A percentile compares a stretch with the other conserved stretches of the same genome.
Conservation (phyloP, 768 basidiomycete genomes). For the Kwoniella pini region DNA sequence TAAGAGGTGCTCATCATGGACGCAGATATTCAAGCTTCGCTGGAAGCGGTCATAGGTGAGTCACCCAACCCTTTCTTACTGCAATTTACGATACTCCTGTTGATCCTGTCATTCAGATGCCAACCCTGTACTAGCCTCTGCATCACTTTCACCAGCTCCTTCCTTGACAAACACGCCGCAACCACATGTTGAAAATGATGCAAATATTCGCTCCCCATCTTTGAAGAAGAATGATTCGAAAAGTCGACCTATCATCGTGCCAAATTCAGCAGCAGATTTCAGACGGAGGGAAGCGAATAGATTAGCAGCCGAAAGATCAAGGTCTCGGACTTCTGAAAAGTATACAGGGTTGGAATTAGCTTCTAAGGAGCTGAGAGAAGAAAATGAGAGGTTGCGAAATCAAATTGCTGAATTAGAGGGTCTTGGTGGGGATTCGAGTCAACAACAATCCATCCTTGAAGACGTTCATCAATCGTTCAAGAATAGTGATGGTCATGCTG, state of each 20-base stretch:
- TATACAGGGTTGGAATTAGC: conserved; percentile 33
- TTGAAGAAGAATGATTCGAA: not conserved
- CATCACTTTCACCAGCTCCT: conserved; percentile 1
- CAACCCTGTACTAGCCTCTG: not conserved
- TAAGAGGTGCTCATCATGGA: not conserved
- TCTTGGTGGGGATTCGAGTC: not conserved
- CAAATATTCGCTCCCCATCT: not conserved
- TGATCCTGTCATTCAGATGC: not conserved
- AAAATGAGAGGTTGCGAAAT: conserved; percentile 39
- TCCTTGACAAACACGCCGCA: not conserved
- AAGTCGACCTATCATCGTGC: not conserved
- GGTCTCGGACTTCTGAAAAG: conserved; percentile 38
- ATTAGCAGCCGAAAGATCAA: conserved; percentile 49
- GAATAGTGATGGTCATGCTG: not conserved
- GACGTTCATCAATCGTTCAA: not conserved
- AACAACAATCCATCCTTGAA: not conserved
- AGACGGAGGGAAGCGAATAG: conserved; percentile 52
- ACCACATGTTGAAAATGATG: not conserved
- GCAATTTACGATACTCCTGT: not conserved
- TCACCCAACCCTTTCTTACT: not conserved
- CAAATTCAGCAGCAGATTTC: conserved; percentile 37
- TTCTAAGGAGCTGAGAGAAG: conserved; percentile 31
- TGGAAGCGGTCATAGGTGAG: conserved; percentile 15
- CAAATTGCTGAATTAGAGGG: conserved; percentile 30
- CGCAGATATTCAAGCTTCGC: conserved; percentile 7